A percentile compares a stretch with the other conserved stretches of the same genome.
phyloP scores from a whole-genome alignment of 805 yeast genomes.

The Ascoidea asiatica region DNA sequence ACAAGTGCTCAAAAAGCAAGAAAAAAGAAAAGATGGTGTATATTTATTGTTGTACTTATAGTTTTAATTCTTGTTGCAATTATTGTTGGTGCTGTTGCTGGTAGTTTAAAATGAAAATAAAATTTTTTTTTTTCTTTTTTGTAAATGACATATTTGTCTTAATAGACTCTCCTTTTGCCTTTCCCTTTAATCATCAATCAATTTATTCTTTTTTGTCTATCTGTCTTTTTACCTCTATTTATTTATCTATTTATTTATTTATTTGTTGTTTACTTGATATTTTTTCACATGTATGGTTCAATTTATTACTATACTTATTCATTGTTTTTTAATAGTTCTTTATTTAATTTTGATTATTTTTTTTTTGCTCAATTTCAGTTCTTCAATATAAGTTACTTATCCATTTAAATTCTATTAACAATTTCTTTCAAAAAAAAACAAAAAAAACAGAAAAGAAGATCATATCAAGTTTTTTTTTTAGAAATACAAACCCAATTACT shows the following conservation, averaged over 20 bases:
- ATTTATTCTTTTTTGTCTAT: background rate
- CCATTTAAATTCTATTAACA: too few species aligned
- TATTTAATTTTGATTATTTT: conserved; percentile 54
- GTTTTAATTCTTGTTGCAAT: conserved; percentile 52
- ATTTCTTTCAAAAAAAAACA: background rate
- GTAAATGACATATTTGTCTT: background rate
- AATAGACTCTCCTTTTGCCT: too few species aligned
- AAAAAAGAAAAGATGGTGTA: conserved; percentile 78
- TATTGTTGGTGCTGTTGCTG: conserved; percentile 30
- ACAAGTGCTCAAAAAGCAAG: conserved; percentile 80
- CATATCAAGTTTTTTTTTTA: background rate
- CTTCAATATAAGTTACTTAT: background rate
- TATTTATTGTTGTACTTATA: conserved; percentile 44
- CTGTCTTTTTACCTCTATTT: background rate
- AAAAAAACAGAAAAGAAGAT: background rate
- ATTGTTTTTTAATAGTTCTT: conserved; percentile 28
- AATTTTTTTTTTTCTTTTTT: background rate
- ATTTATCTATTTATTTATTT: background rate
- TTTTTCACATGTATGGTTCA: background rate
- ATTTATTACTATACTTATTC: background rate
- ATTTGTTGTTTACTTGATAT: background rate
- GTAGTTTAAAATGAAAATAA: background rate
- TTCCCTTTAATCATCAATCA: background rate
- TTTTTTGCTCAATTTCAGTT: conserved; percentile 38
- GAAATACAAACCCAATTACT: background rate